Percentiles rank a stretch among this genome's conserved stretches.
Evolutionary conservation across 208 protist species (phyloP).

Genomic region (Trypanosoma cruzi): DNA sequence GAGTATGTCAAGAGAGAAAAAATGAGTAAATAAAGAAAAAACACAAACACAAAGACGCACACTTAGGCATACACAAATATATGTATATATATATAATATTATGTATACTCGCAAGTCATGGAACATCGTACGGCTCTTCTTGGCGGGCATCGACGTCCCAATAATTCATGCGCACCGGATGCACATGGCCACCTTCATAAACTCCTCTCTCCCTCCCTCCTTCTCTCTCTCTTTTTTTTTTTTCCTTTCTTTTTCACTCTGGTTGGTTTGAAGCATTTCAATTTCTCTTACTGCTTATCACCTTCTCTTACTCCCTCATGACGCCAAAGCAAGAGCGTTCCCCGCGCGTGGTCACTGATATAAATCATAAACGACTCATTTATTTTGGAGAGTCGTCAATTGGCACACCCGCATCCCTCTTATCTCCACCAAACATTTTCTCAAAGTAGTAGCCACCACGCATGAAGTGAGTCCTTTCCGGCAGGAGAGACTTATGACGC

Average conservation of each 20-base stretch:
- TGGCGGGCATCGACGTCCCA: too few relatives aligned
- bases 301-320: not conserved
- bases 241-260: too few relatives aligned
- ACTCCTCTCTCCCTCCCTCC: too few relatives aligned
- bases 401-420: slow-evolving; percentile 17
- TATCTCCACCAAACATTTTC: slow-evolving; percentile 64
- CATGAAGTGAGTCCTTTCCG: slow-evolving; percentile 30
- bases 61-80: slow-evolving; percentile 1
- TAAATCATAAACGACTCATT: slow-evolving; percentile 1
- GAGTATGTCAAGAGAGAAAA: not conserved
- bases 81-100: not conserved
- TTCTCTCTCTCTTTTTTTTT: too few relatives aligned
- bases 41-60: not conserved
- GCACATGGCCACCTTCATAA: too few relatives aligned
- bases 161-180: too few relatives aligned
- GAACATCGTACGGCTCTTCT: too few relatives aligned
- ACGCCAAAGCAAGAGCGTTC: not conserved
- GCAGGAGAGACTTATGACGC: slow-evolving; percentile 40
- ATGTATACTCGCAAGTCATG: not conserved
- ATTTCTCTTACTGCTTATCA: too few relatives aligned
- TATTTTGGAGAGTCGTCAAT: not conserved
- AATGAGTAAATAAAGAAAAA: slow-evolving; percentile 19
- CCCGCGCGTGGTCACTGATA: not conserved
- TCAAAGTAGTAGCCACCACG: slow-evolving; percentile 74
- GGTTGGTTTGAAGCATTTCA: too few relatives aligned